Percentiles rank a stretch among this genome's conserved stretches.
Conservation (phyloP, 2,329 filamentous ascomycete species). For the Aspergillus brasiliensis region DNA sequence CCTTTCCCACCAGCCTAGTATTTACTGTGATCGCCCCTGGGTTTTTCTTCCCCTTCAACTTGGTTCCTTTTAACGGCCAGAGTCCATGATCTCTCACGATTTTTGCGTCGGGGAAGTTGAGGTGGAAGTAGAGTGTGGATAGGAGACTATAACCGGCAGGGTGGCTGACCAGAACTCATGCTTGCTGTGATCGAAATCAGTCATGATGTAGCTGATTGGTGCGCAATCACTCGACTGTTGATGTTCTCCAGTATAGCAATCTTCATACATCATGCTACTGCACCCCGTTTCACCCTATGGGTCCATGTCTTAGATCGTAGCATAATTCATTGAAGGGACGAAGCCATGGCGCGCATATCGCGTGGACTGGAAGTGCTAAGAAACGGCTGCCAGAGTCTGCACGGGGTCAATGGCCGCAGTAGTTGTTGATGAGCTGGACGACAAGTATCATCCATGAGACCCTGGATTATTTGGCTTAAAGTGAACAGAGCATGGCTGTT, state of each 20-base stretch:
- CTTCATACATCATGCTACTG: slow-evolving; percentile 3
- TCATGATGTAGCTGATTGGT: neutral
- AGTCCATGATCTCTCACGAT: neutral
- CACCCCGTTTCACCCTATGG: neutral
- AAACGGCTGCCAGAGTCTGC: neutral
- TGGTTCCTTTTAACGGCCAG: neutral
- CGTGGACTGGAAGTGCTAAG: neutral
- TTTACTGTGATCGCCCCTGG: neutral
- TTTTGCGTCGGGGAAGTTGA: neutral
- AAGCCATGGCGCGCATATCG: neutral
- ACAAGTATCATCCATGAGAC: neutral
- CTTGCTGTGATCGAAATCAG: neutral
- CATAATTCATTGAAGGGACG: slow-evolving; percentile 2
- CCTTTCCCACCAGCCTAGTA: neutral
- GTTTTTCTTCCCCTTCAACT: neutral
- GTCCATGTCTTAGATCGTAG: neutral
- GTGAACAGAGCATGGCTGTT: neutral
- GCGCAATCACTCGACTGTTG: neutral
- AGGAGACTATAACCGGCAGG: neutral
- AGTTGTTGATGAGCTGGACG: neutral
- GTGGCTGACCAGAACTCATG: neutral
- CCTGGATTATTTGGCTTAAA: neutral
- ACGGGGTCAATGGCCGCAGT: neutral
- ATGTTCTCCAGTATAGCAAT: neutral
- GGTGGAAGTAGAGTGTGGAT: neutral